Percentiles rank a stretch among this genome's conserved stretches.
These are phyloP conservation scores for Holtermanniella nyarrowii DNA, from an alignment of 768 basidiomycete genomes.

Conservation along the genomic window DNA sequence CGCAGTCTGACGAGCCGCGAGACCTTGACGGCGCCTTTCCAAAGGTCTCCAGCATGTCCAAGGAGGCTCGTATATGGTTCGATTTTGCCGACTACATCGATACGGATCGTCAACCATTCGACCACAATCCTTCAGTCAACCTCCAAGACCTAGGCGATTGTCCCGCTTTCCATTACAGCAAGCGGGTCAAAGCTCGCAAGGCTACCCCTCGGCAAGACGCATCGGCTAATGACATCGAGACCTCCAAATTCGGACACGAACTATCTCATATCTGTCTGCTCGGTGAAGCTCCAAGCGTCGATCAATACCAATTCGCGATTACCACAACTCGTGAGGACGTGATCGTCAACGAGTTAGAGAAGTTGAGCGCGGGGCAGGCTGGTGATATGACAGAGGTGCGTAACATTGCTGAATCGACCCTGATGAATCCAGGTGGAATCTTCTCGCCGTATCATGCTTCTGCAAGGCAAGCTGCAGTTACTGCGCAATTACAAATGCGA, in stretches of 20 bases:
- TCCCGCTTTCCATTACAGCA: conserved; percentile 75
- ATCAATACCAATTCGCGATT: conserved; percentile 56
- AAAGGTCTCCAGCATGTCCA: conserved; percentile 19
- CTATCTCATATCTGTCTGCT: conserved; percentile 70
- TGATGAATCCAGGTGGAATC: not conserved
- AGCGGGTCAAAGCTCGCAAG: conserved; percentile 18
- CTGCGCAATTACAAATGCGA: not conserved
- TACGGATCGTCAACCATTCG: conserved; percentile 53
- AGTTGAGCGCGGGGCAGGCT: not conserved
- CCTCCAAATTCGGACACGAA: conserved; percentile 72
- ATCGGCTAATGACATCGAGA: conserved; percentile 17
- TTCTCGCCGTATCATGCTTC: not conserved
- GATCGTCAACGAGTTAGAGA: conserved; percentile 35
- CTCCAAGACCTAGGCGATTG: conserved; percentile 63
- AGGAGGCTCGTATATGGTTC: conserved; percentile 49
- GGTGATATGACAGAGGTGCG: not conserved
- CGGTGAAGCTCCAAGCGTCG: conserved; percentile 58
- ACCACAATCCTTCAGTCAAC: conserved; percentile 52
- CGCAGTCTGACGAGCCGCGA: not conserved
- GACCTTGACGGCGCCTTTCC: not conserved
- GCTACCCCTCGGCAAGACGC: conserved; percentile 7
- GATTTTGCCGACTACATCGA: conserved; percentile 76
- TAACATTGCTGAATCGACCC: no score
- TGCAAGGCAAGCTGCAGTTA: not conserved
- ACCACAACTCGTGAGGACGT: conserved; percentile 51